These are phyloP conservation scores for Cercophora samala DNA, from an alignment of 495 filamentous ascomycete genomes.

Conservation along the genomic window DNA sequence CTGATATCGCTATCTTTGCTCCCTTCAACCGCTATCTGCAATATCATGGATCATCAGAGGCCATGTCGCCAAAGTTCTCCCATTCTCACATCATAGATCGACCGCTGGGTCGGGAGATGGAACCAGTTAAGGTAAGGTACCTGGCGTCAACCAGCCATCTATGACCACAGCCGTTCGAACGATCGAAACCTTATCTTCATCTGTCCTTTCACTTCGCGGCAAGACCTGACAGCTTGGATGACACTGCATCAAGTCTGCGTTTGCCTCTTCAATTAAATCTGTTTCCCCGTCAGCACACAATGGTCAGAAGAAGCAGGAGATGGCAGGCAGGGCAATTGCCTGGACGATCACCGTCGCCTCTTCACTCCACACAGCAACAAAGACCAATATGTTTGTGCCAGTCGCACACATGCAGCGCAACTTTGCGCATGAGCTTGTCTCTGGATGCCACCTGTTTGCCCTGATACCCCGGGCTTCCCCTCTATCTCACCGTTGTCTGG, in stretches of 20 bases:
- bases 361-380: too few species aligned
- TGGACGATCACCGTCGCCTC: background rate
- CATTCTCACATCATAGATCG: background rate
- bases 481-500: background rate
- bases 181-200: background rate
- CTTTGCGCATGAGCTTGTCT: background rate
- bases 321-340: background rate
- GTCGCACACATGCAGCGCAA: background rate
- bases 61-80: background rate
- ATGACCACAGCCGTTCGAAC: background rate
- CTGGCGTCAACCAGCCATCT: background rate
- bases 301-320: background rate
- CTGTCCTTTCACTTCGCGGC: background rate
- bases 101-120: background rate
- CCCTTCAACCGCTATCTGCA: background rate
- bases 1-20: constrained; percentile 4
- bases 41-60: background rate
- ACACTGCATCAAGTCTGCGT: background rate
- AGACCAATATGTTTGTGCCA: background rate
- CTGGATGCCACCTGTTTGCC: background rate
- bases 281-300: background rate
- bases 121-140: background rate
- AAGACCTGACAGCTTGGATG: background rate
- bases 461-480: background rate
- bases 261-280: too few species aligned